These are phyloP conservation scores for Mrakia gelida DNA, from an alignment of 768 basidiomycete species.

Conservation along the genomic window DNA sequence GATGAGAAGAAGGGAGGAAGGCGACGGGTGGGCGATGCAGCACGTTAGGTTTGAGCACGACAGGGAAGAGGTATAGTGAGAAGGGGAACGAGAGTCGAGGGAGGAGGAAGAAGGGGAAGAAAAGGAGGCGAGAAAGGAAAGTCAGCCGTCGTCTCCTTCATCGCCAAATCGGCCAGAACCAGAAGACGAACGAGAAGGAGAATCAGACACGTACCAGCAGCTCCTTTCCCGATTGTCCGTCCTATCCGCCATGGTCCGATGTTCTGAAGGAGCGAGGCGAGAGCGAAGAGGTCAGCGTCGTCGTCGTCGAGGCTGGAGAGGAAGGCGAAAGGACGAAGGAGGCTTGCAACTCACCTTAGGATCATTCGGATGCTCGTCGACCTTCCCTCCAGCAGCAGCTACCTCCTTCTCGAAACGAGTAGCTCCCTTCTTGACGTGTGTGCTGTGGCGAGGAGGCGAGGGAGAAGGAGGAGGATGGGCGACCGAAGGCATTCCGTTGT, in stretches of 20 bases:
- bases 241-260: constrained; percentile 12
- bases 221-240: constrained; percentile 13
- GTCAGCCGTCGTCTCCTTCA: background rate
- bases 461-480: background rate
- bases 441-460: constrained; percentile 3
- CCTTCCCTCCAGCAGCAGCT: constrained; percentile 9
- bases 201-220: constrained; percentile 2
- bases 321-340: background rate
- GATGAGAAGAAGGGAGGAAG: background rate
- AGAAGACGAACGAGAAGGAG: background rate
- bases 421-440: constrained; percentile 11
- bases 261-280: background rate
- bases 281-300: background rate
- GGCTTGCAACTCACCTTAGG: constrained; percentile 5
- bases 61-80: too few species aligned
- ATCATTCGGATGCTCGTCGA: background rate
- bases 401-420: constrained; percentile 33
- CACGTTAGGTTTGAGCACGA: too few species aligned
- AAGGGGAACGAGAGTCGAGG: too few species aligned
- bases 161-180: background rate
- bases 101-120: too few species aligned
- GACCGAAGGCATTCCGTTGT: background rate
- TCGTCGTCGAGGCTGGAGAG: background rate
- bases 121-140: background rate
- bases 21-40: background rate